Conservation (phyloP, 495 filamentous ascomycete genomes). For the Aspergillus biplanus region DNA sequence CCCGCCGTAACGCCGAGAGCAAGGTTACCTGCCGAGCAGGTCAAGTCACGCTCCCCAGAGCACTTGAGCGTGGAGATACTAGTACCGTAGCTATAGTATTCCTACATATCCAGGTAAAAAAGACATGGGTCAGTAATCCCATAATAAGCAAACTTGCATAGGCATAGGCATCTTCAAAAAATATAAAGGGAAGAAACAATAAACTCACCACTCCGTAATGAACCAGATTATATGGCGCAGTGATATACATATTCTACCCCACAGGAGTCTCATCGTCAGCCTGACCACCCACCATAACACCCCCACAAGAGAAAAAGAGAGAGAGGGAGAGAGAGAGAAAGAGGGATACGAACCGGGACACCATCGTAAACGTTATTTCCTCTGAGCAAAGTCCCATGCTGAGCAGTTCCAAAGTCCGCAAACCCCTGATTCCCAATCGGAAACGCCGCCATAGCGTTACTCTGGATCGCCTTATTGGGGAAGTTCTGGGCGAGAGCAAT, state of each 20-base stretch:
- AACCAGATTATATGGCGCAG: slow-evolving; percentile 27
- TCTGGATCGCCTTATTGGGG: slow-evolving; percentile 32
- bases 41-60: slow-evolving; percentile 33
- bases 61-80: slow-evolving; percentile 26
- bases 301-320: not conserved
- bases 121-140: not conserved
- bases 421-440: slow-evolving; percentile 40
- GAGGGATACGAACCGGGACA: slow-evolving; percentile 31
- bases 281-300: not conserved
- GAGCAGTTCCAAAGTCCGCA: slow-evolving; percentile 32
- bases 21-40: slow-evolving; percentile 41
- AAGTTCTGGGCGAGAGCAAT: slow-evolving; percentile 39
- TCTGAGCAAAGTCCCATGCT: slow-evolving; percentile 34
- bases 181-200: not conserved
- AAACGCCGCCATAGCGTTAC: slow-evolving; percentile 40
- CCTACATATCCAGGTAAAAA: slow-evolving; percentile 18
- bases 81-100: slow-evolving; percentile 39
- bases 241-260: slow-evolving; percentile 38
- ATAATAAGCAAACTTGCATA: not conserved
- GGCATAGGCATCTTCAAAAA: not conserved
- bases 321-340: not conserved
- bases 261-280: not conserved
- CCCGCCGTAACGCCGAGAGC: slow-evolving; percentile 31
- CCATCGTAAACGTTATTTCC: slow-evolving; percentile 38
- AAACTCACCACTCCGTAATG: slow-evolving; percentile 39